Base-by-base conservation (phyloP, 176 grass and related monocot genomes). In the Calamus simplicifolius region DNA sequence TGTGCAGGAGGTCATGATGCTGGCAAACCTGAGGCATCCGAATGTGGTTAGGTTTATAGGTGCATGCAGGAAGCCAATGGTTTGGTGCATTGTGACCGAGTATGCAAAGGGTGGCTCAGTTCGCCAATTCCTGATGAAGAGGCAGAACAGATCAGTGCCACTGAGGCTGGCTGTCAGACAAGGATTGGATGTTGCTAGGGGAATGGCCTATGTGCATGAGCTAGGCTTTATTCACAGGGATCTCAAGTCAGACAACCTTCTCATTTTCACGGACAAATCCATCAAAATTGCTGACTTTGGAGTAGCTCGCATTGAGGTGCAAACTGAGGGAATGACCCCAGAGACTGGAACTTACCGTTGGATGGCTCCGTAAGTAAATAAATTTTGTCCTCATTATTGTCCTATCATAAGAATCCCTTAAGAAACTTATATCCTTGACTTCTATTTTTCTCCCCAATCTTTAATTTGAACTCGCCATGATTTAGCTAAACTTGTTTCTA, bases 321-420 rank as follows among this genome's bases (percentile, higher is more conserved):
- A 84, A 60, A 71, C 88, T 48, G 88, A 92, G 66, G 88, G 88
- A 16, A 92, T 92, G 88, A 92, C 82, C 13, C 88, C 88, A 70
- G 88, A 92, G 77, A 92, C 88, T 64, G 88, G 88, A 70, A 92
- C 83, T 61, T 92, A 92, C 26, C 88, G 83, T 71, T 92, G 83
- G 88, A 92, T 92, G 82, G 88, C 88, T 64, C 88, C 83, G 88
- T 92, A 87, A 79, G 88, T 87, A 43, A 43, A 43, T 43, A 43
- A 43, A 7, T 43, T 43, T 43, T 43, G 35, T 43, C 35, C 35
- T 43, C 12, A 43, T 43, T 43, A 8, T 12, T 43, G 35, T 43
- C 8, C 35, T 43, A 8, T 43, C 35, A 43, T 43, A 43, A 6
- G 35, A 43, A 43, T 43, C 35, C 12, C 35, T 43, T 43, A 43